These are phyloP conservation scores for Acanthamoeba triangularis DNA, from an alignment of 208 protist species.

Conservation along the genomic window DNA sequence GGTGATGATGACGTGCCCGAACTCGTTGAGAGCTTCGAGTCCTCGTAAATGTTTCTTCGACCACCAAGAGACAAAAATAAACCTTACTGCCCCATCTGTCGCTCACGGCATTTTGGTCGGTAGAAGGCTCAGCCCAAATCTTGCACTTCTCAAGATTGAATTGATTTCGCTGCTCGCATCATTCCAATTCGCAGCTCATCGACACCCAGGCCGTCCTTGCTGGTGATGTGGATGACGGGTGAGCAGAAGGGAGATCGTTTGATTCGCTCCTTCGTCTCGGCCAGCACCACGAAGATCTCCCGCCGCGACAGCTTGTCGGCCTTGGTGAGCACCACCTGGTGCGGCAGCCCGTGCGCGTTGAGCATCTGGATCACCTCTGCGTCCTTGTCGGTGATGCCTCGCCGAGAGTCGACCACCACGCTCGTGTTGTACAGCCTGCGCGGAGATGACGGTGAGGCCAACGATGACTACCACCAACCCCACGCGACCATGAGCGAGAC, in stretches of 20 bases:
- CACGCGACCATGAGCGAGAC: background rate
- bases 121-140: background rate
- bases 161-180: background rate
- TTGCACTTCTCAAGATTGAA: too few species aligned
- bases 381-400: constrained; percentile 49
- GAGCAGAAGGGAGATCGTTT: constrained; percentile 16
- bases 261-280: background rate
- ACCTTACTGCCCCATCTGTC: background rate
- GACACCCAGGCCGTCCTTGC: constrained; percentile 43
- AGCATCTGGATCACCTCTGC: constrained; percentile 22
- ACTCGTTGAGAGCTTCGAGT: constrained; percentile 87
- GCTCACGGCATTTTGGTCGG: too few species aligned
- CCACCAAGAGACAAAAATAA: constrained; percentile 19
- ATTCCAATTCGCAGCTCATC: constrained; percentile 31
- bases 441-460: background rate
- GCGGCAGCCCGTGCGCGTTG: constrained; percentile 40
- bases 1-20: constrained; percentile 86
- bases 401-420: constrained; percentile 58
- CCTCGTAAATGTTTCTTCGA: constrained; percentile 30
- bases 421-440: background rate
- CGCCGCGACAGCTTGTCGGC: constrained; percentile 39
- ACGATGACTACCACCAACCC: background rate
- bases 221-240: constrained; percentile 42
- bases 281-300: background rate
- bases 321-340: constrained; percentile 61